These are phyloP conservation scores for Coemansia sp. DNA, from an alignment of 192 early-diverging fungal species.

Conservation along the genomic window DNA sequence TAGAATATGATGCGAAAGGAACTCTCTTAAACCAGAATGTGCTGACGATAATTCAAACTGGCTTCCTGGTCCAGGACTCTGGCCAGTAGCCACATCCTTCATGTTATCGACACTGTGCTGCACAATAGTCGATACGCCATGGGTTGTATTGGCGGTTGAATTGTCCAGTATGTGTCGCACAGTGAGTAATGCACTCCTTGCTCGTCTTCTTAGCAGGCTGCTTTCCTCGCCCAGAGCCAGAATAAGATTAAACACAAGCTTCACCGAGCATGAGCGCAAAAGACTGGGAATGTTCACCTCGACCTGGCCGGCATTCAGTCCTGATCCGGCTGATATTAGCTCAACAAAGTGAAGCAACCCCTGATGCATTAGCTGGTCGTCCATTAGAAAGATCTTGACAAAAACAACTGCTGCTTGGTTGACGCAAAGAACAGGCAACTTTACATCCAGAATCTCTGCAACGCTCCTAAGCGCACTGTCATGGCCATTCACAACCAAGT, in stretches of 20 bases:
- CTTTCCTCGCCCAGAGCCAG: conserved; percentile 46
- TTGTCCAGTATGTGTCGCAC: conserved; percentile 42
- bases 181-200: conserved; percentile 42
- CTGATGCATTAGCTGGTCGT: conserved; percentile 55
- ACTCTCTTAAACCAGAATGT: conserved; percentile 24
- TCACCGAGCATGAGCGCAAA: conserved; percentile 49
- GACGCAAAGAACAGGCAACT: conserved; percentile 50
- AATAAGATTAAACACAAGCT: conserved; percentile 51
- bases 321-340: conserved; percentile 42
- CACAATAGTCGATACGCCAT: conserved; percentile 44
- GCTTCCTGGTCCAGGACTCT: conserved; percentile 21
- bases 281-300: conserved; percentile 54
- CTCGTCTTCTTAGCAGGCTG: conserved; percentile 34
- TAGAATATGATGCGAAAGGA: conserved; percentile 47
- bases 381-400: conserved; percentile 52
- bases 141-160: conserved; percentile 7
- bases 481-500: conserved; percentile 29
- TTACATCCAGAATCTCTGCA: conserved; percentile 34
- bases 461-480: conserved; percentile 31
- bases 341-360: conserved; percentile 46
- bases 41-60: neutral
- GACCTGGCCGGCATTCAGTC: conserved; percentile 23
- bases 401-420: conserved; percentile 50
- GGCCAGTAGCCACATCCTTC: conserved; percentile 13
- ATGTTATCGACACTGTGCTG: conserved; percentile 32